phyloP scores from a whole-genome alignment of 768 basidiomycete species.

The Favolaschia claudopus region DNA sequence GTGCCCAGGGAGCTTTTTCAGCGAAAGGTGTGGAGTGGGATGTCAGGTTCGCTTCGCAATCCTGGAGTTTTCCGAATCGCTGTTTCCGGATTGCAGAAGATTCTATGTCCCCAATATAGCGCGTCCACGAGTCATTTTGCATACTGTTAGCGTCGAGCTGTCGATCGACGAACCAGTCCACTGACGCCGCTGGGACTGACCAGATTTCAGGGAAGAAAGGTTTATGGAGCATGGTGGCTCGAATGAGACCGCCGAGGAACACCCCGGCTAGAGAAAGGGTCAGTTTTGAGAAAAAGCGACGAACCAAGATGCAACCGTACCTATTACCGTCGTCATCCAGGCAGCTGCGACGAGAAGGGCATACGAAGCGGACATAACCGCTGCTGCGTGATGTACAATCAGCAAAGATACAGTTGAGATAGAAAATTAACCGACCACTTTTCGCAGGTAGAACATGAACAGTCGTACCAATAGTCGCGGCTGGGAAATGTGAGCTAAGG shows the following conservation, averaged over 20 bases:
- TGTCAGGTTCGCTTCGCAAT: neutral
- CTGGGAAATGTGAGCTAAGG: neutral
- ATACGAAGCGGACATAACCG: conserved; percentile 12
- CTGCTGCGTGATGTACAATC: neutral
- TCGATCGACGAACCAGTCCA: conserved; percentile 24
- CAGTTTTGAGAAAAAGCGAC: neutral
- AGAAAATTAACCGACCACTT: neutral
- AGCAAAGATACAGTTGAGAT: neutral
- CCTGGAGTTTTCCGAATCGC: neutral
- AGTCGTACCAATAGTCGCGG: conserved; percentile 21
- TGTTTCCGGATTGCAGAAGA: conserved; percentile 15
- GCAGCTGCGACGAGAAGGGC: conserved; percentile 18
- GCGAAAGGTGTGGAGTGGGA: neutral
- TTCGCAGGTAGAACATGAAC: conserved; percentile 3
- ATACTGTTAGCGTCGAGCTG: conserved; percentile 16
- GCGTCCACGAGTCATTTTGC: conserved; percentile 25
- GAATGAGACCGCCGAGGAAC: conserved; percentile 15
- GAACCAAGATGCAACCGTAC: neutral
- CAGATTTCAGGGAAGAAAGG: conserved; percentile 20
- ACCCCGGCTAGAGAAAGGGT: neutral
- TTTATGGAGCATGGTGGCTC: conserved; percentile 15
- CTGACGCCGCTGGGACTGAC: conserved; percentile 15
- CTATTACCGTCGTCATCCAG: conserved; percentile 14
- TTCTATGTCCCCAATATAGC: conserved; percentile 25
- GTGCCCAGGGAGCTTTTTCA: conserved; percentile 26